These are phyloP conservation scores for Dendrobium huoshanense DNA, from an alignment of 106 monocot genomes.

Conservation along the genomic window DNA sequence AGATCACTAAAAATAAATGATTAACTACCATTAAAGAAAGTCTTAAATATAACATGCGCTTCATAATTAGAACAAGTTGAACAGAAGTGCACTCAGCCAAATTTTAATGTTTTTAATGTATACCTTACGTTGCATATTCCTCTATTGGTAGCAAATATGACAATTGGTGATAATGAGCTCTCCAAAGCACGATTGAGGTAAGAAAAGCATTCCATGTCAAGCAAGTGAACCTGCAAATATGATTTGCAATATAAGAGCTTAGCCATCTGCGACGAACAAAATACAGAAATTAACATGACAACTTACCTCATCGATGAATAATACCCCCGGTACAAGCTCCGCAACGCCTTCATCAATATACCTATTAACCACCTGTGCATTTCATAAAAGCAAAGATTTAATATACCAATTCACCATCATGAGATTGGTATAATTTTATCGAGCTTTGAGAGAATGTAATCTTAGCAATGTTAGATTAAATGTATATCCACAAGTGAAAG, in stretches of 20 bases:
- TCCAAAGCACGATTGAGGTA: conserved; percentile 98
- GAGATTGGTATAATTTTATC: not conserved
- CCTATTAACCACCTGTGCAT: conserved; percentile 78
- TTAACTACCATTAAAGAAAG: not conserved
- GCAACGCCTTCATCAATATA: conserved; percentile 98
- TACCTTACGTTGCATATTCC: conserved; percentile 98
- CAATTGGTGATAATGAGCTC: conserved; percentile 90
- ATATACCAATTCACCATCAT: not conserved
- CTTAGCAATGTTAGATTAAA: not conserved
- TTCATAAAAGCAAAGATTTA: not conserved
- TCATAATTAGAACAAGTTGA: conserved; percentile 2
- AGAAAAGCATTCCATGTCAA: conserved; percentile 97
- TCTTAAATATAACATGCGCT: not conserved
- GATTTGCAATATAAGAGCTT: conserved; percentile 2
- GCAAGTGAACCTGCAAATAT: conserved; percentile 83
- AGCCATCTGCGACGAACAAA: not conserved
- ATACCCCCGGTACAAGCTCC: conserved; percentile 96
- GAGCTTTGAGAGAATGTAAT: not conserved
- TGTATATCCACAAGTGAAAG: not conserved
- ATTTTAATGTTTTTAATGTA: conserved; percentile 1
- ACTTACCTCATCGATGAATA: conserved; percentile 92
- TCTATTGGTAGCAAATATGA: conserved; percentile 96
- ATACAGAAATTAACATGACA: not conserved
- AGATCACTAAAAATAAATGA: not conserved
- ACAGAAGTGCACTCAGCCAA: not conserved